Evolutionary conservation across 768 basidiomycete species (phyloP).

Genomic region (Lactarius indigo): DNA sequence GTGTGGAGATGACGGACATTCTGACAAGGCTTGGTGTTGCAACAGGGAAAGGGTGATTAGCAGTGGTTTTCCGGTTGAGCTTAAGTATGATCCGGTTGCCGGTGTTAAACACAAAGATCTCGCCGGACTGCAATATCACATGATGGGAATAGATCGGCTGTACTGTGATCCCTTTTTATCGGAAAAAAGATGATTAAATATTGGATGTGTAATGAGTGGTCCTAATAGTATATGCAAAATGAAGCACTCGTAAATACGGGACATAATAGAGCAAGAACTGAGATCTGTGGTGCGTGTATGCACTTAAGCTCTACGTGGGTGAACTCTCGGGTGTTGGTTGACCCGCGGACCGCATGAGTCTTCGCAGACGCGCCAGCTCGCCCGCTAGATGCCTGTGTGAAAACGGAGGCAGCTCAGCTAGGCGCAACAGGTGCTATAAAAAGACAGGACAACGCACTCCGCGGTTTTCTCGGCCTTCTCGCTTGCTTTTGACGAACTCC

Average conservation of each 20-base stretch:
- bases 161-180: no score
- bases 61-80: background rate
- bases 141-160: background rate
- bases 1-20: conserved; percentile 71
- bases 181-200: conserved; percentile 5
- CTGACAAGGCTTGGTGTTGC: background rate
- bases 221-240: conserved; percentile 19
- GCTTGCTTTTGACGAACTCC: conserved; percentile 50
- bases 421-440: background rate
- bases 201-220: conserved; percentile 19
- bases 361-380: conserved; percentile 65
- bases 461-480: conserved; percentile 60
- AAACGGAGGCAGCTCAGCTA: conserved; percentile 16
- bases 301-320: conserved; percentile 11
- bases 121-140: background rate
- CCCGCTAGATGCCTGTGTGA: conserved; percentile 48
- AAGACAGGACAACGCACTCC: conserved; percentile 42
- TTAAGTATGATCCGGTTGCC: background rate
- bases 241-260: conserved; percentile 17
- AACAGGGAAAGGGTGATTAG: background rate
- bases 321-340: conserved; percentile 11
- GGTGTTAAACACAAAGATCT: background rate
- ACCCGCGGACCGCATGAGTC: conserved; percentile 64
- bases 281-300: background rate
- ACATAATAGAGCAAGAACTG: no score